Evolutionary conservation across 2,329 filamentous ascomycete species (phyloP), one percentile per base, ranked within the genome.

Genomic region (Claviceps fusiformis): DNA sequence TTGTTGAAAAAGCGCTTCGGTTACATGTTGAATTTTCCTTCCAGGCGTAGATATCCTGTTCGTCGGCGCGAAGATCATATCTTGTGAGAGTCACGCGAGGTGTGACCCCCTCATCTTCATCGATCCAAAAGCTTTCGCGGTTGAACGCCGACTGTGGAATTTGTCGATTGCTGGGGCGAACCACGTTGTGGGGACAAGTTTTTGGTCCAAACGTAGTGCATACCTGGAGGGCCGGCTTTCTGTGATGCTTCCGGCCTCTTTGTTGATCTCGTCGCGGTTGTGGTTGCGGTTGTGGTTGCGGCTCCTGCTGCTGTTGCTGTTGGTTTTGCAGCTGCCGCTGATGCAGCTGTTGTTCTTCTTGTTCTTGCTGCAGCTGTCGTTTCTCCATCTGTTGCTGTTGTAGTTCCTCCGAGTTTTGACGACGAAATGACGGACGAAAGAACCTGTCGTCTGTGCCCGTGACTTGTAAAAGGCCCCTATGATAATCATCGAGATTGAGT

Each of bases 81-180:
- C 55, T 45, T 46, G 55, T 56, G 9, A 56, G 55, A 31, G 55
- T 56, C 7, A 56, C 50, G 6, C 55, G 55, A 17, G 55, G 55
- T 5, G 55, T 56, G 35, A 15, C 46, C 2, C 15, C 11, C 15
- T 54, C 55, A 31, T 56, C 55, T 15, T 27, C 45, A 9, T 37
- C 45, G 24, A 31, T 43, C 55, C 55, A 56, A 33, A 56, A 56
- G 24, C 51, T 56, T 31, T 56, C 55, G 5, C 47, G 29, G 2
- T 27, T 39, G 19, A 49, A 54, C 1, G 52, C 50, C 39, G 35
- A 46, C 6, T 13, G 33, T 2, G 54, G 51, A 3, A 53, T 46
- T 2, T 44, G 31, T 24, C 50, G 41, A 13, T 39, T 53, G n/a
- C 24, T 53, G 5, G 51, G 24, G 2, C 49, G 46, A 2, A 50